Conservation (phyloP, 2,329 filamentous ascomycete species). For the Hypoxylon sp. region DNA sequence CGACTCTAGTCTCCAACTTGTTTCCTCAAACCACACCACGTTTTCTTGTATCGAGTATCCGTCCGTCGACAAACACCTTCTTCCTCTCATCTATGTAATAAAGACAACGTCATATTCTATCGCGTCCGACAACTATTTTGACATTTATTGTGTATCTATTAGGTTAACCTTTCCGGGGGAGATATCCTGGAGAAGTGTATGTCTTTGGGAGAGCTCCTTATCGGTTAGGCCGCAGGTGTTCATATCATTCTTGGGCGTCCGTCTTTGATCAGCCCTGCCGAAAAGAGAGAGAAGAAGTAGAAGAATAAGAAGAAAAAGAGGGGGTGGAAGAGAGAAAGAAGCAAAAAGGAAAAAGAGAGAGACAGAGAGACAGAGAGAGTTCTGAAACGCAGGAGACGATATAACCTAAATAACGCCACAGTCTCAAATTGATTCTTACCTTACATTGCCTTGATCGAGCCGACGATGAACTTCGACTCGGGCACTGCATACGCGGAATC, state of each 20-base stretch:
- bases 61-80: not conserved
- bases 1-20: constrained; percentile 13
- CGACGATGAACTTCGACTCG: constrained; percentile 72
- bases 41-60: constrained; percentile 3
- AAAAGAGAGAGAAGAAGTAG: constrained; percentile 10
- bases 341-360: too few species aligned
- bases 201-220: constrained; percentile 26
- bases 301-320: not conserved
- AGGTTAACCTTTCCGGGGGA: constrained; percentile 14
- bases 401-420: constrained; percentile 38
- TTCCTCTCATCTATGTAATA: constrained; percentile 5
- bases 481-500: constrained; percentile 83
- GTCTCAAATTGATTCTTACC: constrained; percentile 37
- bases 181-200: constrained; percentile 23
- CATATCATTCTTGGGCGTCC: constrained; percentile 10
- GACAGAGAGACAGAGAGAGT: constrained; percentile 25
- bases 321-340: constrained; percentile 32
- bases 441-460: constrained; percentile 27
- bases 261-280: constrained; percentile 27
- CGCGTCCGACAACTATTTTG: constrained; percentile 19
- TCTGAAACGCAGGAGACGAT: constrained; percentile 33
- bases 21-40: constrained; percentile 12
- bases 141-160: constrained; percentile 20
- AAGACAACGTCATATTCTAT: constrained; percentile 12
- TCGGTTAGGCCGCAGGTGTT: constrained; percentile 25